Evolutionary conservation across 371 early-diverging fungal genomes (phyloP), one percentile per base, ranked within the genome.

Genomic region (Rhizopus arrhizus): DNA sequence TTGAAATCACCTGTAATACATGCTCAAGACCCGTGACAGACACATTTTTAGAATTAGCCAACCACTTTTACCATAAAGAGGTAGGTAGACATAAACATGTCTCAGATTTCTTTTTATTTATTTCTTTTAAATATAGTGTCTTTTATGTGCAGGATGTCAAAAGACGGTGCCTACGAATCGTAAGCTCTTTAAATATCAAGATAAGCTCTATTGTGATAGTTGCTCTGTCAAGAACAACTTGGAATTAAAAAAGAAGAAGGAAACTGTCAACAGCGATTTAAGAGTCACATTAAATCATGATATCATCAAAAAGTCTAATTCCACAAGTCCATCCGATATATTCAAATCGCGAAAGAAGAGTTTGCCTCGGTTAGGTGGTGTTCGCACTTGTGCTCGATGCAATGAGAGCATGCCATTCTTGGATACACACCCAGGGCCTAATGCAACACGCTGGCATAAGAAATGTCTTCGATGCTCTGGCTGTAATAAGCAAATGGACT

Each of bases 161-260:
- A 56, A 56, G 22, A 82, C 80, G 2, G 81, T 89, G 22, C 78
- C 78, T 2, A 79, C 85, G 2, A 74, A 82, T 3, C 78, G 77
- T 52, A 80, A 80, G 15, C 82, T 89, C 57, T 81, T 73, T 35
- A 86, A 85, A 48, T 74, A 74, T 9, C 69, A 80, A n/a, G 75
- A 78, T 1, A 70, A 67, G 0, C 80, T 85, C 0, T 87, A 85
- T 53, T 89, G 89, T 55, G 87, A 86, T 28, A 46, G 66, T 29
- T 89, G 89, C 65, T 72, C 46, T 48, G 38, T 57, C 22, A 46
- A 41, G 13, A 62, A 10, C 38, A 53, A 40, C 2, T 16, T 34
- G 11, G 33, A 32, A 49, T 10, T 31, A 8, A 40, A 31, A 43
- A 42, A 29, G 31, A 33, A 16, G 12, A 22, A 31, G 22, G 41